Conservation (phyloP, 495 filamentous ascomycete species). For the Cercophora samala region DNA sequence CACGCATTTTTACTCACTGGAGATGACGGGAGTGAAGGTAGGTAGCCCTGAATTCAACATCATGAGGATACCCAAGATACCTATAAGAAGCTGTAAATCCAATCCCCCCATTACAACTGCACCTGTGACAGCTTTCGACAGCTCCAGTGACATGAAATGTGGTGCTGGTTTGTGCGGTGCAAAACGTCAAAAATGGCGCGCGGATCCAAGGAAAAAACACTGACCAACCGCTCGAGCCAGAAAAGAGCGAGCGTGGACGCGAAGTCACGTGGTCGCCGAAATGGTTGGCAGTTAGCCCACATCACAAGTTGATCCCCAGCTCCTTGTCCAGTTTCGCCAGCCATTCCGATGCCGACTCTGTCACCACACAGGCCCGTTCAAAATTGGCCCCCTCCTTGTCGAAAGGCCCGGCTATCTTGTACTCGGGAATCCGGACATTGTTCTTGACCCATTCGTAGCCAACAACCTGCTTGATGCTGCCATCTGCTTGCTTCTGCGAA, state of each 20-base stretch:
- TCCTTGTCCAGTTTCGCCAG: conserved; percentile 15
- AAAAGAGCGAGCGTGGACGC: conserved; percentile 19
- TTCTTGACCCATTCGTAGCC: conserved; percentile 19
- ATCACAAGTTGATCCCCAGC: conserved; percentile 6
- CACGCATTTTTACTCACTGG: no score
- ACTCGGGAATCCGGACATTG: conserved; percentile 17
- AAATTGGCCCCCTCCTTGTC: not conserved
- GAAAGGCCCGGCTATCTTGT: conserved; percentile 13
- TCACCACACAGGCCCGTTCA: conserved; percentile 14
- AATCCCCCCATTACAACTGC: no score
- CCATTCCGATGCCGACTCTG: not conserved
- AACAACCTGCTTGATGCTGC: not conserved
- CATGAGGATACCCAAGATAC: no score
- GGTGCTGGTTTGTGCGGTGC: not conserved
- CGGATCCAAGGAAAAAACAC: conserved; percentile 4
- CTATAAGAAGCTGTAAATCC: no score
- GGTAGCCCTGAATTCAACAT: no score
- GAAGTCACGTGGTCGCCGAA: conserved; percentile 25
- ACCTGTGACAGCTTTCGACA: no score
- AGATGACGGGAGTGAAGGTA: not conserved
- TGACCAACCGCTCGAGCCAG: conserved; percentile 12
- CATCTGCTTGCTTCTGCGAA: not conserved
- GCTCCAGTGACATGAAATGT: not conserved
- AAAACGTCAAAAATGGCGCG: conserved; percentile 18
- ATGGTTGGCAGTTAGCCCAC: conserved; percentile 7